Evolutionary conservation across 2,329 filamentous ascomycete species (phyloP), one percentile per base, ranked within the genome.

Genomic region (Sarocladium brachiariae): DNA sequence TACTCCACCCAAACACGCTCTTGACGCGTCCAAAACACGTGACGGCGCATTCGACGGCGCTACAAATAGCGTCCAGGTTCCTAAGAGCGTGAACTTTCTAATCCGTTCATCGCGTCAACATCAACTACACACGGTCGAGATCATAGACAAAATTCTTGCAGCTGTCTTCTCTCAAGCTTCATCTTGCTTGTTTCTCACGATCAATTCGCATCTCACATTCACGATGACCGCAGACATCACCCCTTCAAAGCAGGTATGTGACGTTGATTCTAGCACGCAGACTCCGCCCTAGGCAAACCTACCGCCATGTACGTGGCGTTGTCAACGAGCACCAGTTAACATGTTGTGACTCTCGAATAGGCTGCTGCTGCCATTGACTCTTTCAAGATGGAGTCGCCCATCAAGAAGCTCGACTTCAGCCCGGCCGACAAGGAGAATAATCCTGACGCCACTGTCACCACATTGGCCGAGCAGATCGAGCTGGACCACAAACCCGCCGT

Each of bases 351-450:
- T 54, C 51, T 55, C 34, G 52, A 43, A 57, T 66, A 97, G 92
- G 86, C 86, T 75, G 87, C 90, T 63, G 84, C 88, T 63, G 89
- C 84, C 62, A 86, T 97, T 65, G 84, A 93, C 70, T 83, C 81
- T 60, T 79, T 97, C 69, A 95, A 92, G 74, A 95, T 96, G 83
- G 88, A 95, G 60, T 93, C 89, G 1, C 90, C 91, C 41, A 74
- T 86, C 57, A 96, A 96, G 85, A 95, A 95, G 80, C 81, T 93
- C 58, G 78, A 87, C 74, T 89, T 96, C 68, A 72, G 78, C 57
- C 65, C 74, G 50, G 77, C 77, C 53, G 78, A 89, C 74, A 96
- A 96, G 74, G 91, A 96, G 75, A 95, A 95, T 73, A 72, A 76
- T 54, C 75, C 78, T 54, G 59, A 70, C 35, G 66, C 75, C 56